Evolutionary conservation across 2,329 filamentous ascomycete genomes (phyloP), one percentile per base, ranked within the genome.

Genomic region (Trichoderma endophyticum): DNA sequence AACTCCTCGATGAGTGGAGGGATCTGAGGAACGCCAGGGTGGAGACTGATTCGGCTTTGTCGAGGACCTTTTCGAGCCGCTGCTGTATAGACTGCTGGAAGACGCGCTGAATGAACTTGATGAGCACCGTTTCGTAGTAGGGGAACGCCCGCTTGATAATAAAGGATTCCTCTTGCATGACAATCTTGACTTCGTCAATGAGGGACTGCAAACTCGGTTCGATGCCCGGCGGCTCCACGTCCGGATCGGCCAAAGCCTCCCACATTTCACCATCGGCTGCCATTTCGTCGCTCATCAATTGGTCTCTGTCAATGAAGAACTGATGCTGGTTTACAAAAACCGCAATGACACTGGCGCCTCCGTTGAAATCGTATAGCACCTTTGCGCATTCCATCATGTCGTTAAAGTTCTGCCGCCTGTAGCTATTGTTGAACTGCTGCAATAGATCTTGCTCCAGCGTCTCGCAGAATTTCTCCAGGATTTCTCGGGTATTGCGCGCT

Each of bases 11-110:
- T 8, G 95, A 93, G 81, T 99, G 97, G 14, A 99, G 81, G 15
- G 94, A 96, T 73, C 96, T 90, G 34, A 99, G 83, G 79, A 98
- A 99, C 1, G 96, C 95, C 34, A 99, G 84, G 0, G 94, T 95
- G 0, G 97, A 99, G 18, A 98, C 91, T 6, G 92, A 93, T 75
- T 93, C 92, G 18, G 96, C 96, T 83, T 98, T 98, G 77, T 97
- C 95, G 62, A 99, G 85, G 4, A 99, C 95, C 89, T 97, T 93
- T 80, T 99, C 96, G 11, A 99, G 86, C 15, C 95, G 89, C 81
- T 98, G 95, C 82, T 99, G 97, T 74, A 99, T 95, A 2, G 95
- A 98, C 81, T 99, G 96, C 79, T 99, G 96, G 78, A 99, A 99
- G 12, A 99, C 92, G 75, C 96, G 89, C 81, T 99, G 96, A 66